Conservation (phyloP, 495 filamentous ascomycete species). For the Penicillium diatomitis region DNA sequence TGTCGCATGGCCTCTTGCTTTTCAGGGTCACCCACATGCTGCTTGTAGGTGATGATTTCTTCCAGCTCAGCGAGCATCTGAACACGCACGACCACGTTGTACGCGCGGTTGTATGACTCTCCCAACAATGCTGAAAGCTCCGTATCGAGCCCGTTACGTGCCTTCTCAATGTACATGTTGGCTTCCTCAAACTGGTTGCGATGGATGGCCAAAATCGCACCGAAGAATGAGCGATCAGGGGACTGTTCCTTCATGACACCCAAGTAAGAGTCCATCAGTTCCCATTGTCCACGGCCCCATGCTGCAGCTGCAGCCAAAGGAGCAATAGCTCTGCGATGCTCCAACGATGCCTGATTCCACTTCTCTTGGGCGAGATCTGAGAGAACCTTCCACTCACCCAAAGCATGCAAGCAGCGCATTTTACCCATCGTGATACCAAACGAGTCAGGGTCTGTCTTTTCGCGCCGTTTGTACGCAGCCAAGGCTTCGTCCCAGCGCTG, state of each 20-base stretch:
- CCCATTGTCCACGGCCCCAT: constrained; percentile 97
- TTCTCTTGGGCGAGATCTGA: constrained; percentile 83
- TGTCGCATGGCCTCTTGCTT: constrained; percentile 84
- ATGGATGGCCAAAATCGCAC: constrained; percentile 85
- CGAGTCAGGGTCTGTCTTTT: constrained; percentile 58
- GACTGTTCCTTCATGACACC: constrained; percentile 87
- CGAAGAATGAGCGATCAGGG: constrained; percentile 94
- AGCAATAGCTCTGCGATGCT: constrained; percentile 80
- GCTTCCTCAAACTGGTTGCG: constrained; percentile 92
- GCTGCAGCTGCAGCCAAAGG: constrained; percentile 90
- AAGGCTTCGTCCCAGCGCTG: constrained; percentile 98
- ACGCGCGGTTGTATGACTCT: constrained; percentile 94
- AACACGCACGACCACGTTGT: constrained; percentile 88
- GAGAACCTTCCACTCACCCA: constrained; percentile 93
- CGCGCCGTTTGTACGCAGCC: constrained; percentile 75
- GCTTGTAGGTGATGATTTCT: constrained; percentile 96
- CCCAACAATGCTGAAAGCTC: constrained; percentile 90
- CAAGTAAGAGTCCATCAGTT: constrained; percentile 94
- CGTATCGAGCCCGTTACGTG: constrained; percentile 85
- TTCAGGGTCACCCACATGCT: constrained; percentile 62
- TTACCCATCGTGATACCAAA: constrained; percentile 98
- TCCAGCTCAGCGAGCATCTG: constrained; percentile 99
- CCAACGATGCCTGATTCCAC: constrained; percentile 76
- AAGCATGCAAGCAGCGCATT: constrained; percentile 95
- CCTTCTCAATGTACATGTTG: constrained; percentile 73